phyloP scores from a whole-genome alignment of 257 asterid species.

The Gentiana macrophylla region DNA sequence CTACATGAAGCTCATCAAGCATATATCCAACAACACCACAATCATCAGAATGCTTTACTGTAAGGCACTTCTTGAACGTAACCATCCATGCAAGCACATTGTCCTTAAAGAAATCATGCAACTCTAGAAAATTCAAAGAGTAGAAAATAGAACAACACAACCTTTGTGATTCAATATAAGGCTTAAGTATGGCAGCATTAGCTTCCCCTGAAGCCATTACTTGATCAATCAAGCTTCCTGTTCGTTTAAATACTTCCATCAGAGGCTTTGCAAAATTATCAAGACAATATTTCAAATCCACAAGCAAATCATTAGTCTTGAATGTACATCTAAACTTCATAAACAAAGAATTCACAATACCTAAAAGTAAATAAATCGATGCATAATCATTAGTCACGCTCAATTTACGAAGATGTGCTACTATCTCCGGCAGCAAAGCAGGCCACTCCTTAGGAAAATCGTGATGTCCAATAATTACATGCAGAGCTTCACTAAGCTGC shows the following conservation, averaged over 20 bases:
- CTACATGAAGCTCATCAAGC: conserved; percentile 64
- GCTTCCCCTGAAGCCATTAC: conserved; percentile 34
- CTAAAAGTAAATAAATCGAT: conserved; percentile 70
- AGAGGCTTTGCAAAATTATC: conserved; percentile 73
- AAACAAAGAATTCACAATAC: conserved; percentile 60
- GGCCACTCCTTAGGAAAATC: conserved; percentile 82
- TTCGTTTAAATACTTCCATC: conserved; percentile 58
- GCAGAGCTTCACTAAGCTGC: conserved; percentile 80
- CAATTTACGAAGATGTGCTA: conserved; percentile 40
- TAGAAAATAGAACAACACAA: conserved; percentile 75
- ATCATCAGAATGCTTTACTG: conserved; percentile 55
- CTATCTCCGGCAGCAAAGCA: conserved; percentile 68
- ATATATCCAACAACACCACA: conserved; percentile 61
- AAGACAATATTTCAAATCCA: conserved; percentile 73
- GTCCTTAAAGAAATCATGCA: conserved; percentile 87
- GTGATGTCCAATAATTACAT: conserved; percentile 57
- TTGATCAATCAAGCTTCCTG: conserved; percentile 47
- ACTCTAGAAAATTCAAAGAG: conserved; percentile 67
- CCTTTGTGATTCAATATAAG: conserved; percentile 73
- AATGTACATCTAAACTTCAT: conserved; percentile 67
- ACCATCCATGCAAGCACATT: conserved; percentile 88
- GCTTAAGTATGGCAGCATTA: conserved; percentile 35
- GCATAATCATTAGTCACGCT: conserved; percentile 60
- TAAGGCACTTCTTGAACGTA: conserved; percentile 69
- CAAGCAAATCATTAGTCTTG: conserved; percentile 60